Percentiles rank a stretch among this genome's conserved stretches.
Conservation (phyloP, 2,329 filamentous ascomycete genomes). For the Bipolaris gigantea region DNA sequence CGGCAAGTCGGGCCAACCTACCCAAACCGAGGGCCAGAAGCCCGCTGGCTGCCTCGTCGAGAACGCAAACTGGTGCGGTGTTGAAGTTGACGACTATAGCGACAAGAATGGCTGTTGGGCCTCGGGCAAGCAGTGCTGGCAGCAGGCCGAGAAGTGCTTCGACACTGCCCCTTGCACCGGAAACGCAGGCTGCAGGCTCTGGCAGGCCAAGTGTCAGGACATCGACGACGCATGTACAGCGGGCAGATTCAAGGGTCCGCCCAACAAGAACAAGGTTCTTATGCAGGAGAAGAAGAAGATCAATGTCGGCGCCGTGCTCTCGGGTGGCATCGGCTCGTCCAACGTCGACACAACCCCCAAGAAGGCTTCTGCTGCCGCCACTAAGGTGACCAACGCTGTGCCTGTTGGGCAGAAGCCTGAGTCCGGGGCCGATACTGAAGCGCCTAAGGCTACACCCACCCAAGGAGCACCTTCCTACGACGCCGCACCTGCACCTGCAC, state of each 20-base stretch:
- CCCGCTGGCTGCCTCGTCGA: slow-evolving; percentile 62
- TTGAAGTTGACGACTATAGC: slow-evolving; percentile 61
- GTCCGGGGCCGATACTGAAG: background rate
- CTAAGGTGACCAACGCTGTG: slow-evolving; percentile 17
- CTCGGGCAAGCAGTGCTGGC: slow-evolving; percentile 51
- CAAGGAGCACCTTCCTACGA: slow-evolving; percentile 16
- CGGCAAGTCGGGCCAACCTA: slow-evolving; percentile 17
- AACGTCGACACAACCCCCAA: background rate
- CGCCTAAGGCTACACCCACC: slow-evolving; percentile 16
- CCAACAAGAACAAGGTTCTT: slow-evolving; percentile 47
- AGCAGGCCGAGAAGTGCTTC: slow-evolving; percentile 63
- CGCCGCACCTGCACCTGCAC: slow-evolving; percentile 24
- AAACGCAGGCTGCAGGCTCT: slow-evolving; percentile 60
- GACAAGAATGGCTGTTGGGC: slow-evolving; percentile 63
- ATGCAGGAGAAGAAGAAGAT: slow-evolving; percentile 35
- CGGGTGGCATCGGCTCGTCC: background rate
- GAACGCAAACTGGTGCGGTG: slow-evolving; percentile 73
- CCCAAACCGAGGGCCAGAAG: slow-evolving; percentile 55
- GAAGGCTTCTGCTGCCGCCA: background rate
- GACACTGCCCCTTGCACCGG: slow-evolving; percentile 61
- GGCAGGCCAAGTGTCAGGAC: slow-evolving; percentile 63
- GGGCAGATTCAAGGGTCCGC: slow-evolving; percentile 49
- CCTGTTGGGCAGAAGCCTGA: slow-evolving; percentile 21
- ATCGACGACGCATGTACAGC: slow-evolving; percentile 48
- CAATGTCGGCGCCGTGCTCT: slow-evolving; percentile 36